Percentiles rank a stretch among this genome's conserved stretches.
Evolutionary conservation across 108 stramenopile genomes (phyloP).

Genomic region (Schizochytrium sp.): DNA sequence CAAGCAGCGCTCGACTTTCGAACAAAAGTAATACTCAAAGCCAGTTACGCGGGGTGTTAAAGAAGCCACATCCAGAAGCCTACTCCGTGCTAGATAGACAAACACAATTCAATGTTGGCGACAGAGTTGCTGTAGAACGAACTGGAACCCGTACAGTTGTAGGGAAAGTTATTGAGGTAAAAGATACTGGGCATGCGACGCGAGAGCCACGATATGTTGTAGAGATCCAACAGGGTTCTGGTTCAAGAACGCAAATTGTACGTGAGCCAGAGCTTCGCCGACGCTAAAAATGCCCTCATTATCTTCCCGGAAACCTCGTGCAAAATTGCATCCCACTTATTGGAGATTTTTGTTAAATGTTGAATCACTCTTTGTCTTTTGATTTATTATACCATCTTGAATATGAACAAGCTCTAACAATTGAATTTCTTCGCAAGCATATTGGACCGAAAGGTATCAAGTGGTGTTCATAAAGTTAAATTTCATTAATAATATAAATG

Average conservation of each 20-base stretch:
- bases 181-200: not conserved
- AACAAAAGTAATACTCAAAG: too few species aligned
- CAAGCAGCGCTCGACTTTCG: not conserved
- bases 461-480: too few species aligned
- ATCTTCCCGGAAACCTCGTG: too few species aligned
- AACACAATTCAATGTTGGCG: not conserved
- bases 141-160: not conserved
- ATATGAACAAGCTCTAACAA: too few species aligned
- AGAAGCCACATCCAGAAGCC: constrained; percentile 7
- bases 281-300: too few species aligned
- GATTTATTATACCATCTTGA: too few species aligned
- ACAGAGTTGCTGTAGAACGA: not conserved
- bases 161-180: not conserved
- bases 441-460: too few species aligned
- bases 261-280: constrained; percentile 17
- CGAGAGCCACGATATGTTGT: constrained; percentile 19
- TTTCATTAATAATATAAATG: too few species aligned
- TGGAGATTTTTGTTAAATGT: too few species aligned
- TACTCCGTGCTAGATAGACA: not conserved
- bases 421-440: too few species aligned
- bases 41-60: not conserved
- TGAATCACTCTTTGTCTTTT: too few species aligned
- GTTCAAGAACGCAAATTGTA: not conserved
- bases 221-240: not conserved
- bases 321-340: too few species aligned